Percentiles rank a stretch among this genome's conserved stretches.
Conservation (phyloP, 2,329 filamentous ascomycete genomes). For the Diaporthe australafricana region DNA sequence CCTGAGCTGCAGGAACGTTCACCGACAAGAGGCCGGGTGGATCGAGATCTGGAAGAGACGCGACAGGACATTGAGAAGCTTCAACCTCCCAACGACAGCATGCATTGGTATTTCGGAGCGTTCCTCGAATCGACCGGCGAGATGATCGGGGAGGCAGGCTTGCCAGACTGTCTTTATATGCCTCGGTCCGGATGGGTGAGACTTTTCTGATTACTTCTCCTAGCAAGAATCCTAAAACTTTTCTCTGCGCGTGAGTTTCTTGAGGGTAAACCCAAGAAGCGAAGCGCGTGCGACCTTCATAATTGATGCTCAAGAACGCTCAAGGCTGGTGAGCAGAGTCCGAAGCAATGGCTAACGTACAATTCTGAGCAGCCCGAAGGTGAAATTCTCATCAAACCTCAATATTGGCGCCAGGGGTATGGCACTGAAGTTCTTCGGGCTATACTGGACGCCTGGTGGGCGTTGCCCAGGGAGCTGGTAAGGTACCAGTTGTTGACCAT, state of each 20-base stretch:
- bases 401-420: constrained; percentile 37
- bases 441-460: constrained; percentile 33
- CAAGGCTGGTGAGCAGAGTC: too few relatives aligned
- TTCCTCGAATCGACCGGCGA: constrained; percentile 25
- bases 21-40: neutral
- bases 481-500: constrained; percentile 26
- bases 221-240: too few relatives aligned
- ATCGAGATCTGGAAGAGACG: constrained; percentile 16
- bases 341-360: too few relatives aligned
- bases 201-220: too few relatives aligned
- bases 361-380: constrained; percentile 33
- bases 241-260: too few relatives aligned
- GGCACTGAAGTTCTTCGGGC: constrained; percentile 32
- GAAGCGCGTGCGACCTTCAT: too few relatives aligned
- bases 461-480: constrained; percentile 28
- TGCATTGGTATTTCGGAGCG: constrained; percentile 27
- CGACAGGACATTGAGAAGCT: neutral
- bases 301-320: too few relatives aligned
- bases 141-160: constrained; percentile 17
- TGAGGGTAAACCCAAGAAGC: too few relatives aligned
- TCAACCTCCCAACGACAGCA: neutral
- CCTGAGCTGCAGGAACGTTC: constrained; percentile 3
- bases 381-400: constrained; percentile 31
- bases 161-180: constrained; percentile 17
- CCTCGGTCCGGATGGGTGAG: neutral